phyloP scores from a whole-genome alignment of 768 basidiomycete species.

The Agaricus subrufescens region DNA sequence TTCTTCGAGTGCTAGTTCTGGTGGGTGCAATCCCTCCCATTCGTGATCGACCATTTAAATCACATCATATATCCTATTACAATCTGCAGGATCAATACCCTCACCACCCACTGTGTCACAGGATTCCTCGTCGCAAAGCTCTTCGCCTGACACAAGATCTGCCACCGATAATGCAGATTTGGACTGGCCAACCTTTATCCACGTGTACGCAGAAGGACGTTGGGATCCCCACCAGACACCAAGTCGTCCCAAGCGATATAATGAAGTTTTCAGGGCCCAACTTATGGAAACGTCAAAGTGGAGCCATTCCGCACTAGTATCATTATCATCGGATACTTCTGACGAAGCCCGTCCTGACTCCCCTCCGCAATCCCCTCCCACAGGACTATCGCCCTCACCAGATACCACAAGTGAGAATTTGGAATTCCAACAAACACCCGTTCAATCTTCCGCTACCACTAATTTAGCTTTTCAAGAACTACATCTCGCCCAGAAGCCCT shows the following conservation, averaged over 20 bases:
- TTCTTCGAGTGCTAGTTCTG: background rate
- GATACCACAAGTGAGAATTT: background rate
- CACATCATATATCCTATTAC: background rate
- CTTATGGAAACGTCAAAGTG: conserved; percentile 15
- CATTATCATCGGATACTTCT: background rate
- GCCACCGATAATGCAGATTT: conserved; percentile 21
- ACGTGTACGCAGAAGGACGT: conserved; percentile 69
- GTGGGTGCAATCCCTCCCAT: conserved; percentile 2
- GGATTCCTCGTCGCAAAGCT: conserved; percentile 1
- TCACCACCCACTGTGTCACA: conserved; percentile 9
- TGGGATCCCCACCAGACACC: conserved; percentile 80
- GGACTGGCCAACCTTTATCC: conserved; percentile 76
- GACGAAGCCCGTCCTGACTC: conserved; percentile 1
- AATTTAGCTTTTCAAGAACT: background rate
- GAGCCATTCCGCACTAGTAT: conserved; percentile 10
- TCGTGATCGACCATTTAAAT: background rate
- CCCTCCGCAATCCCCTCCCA: background rate
- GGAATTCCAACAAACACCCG: background rate
- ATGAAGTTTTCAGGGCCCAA: background rate
- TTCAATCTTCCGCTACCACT: background rate
- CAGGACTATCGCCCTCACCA: background rate
- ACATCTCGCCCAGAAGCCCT: background rate
- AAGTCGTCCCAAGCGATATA: conserved; percentile 38
- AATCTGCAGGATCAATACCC: background rate
- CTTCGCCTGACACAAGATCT: background rate